These are phyloP conservation scores for Daldinia sp. DNA, from an alignment of 2,329 filamentous ascomycete species.

Conservation along the genomic window DNA sequence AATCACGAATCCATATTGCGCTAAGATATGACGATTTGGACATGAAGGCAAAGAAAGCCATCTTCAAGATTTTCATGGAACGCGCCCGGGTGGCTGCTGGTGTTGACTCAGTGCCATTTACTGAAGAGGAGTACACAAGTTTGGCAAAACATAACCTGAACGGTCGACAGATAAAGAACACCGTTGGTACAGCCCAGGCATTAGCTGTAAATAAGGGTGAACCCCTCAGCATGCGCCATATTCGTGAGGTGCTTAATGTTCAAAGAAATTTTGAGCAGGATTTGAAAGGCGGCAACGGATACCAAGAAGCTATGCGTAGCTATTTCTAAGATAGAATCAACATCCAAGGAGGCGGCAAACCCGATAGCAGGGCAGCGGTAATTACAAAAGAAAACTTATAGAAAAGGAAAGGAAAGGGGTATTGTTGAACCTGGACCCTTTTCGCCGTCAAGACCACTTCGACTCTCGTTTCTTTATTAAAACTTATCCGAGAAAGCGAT, in stretches of 20 bases:
- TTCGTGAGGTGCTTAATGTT: slow-evolving; percentile 84
- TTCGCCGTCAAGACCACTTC: too few species aligned
- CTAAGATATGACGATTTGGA: slow-evolving; percentile 81
- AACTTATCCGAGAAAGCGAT: not conserved
- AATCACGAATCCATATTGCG: slow-evolving; percentile 86
- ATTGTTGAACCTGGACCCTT: too few species aligned
- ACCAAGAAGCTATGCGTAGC: slow-evolving; percentile 83
- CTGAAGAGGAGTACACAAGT: slow-evolving; percentile 70
- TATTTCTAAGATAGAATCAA: slow-evolving; percentile 63
- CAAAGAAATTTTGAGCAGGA: slow-evolving; percentile 84
- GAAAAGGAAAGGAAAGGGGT: too few species aligned
- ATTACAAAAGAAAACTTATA: too few species aligned
- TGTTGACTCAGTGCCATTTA: slow-evolving; percentile 67
- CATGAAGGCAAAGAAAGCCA: slow-evolving; percentile 74
- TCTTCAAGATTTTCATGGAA: slow-evolving; percentile 86
- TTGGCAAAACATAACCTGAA: slow-evolving; percentile 72
- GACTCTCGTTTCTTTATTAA: too few species aligned
- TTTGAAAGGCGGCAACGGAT: slow-evolving; percentile 81
- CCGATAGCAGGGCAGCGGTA: too few species aligned
- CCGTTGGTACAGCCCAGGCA: slow-evolving; percentile 82
- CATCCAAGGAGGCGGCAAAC: too few species aligned
- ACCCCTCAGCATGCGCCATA: slow-evolving; percentile 78
- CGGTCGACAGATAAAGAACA: slow-evolving; percentile 83
- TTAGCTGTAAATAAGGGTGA: slow-evolving; percentile 79
- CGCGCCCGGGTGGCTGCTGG: slow-evolving; percentile 70